Evolutionary conservation across 2,329 filamentous ascomycete genomes (phyloP), one percentile per base, ranked within the genome.

Genomic region (Phaeophleospora eucalypticola): DNA sequence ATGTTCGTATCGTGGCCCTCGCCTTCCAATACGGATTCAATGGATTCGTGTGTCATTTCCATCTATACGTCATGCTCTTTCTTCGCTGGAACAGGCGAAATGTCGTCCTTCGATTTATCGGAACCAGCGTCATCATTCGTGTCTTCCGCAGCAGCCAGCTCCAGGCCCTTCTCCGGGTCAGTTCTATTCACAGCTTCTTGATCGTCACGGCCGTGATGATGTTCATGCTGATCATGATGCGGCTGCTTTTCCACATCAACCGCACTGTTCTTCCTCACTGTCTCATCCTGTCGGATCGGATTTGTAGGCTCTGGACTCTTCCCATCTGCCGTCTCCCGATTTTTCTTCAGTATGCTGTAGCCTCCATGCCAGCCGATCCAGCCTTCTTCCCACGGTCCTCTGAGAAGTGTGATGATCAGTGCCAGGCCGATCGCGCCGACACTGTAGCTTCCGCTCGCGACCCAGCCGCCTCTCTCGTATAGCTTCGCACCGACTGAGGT

Each of bases 311-410:
- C 51, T 17, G 41, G 58, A 15, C 61, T 61, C 54, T 60, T 69
- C 15, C 69, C 70, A 61, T 72, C 69, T 18, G 67, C 67, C 58
- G 59, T 69, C 19, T 54, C 54, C 33, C 24, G 40, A 47, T 53
- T 64, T 59, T 67, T 70, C 64, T 71, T 74, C 48, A 48, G 59
- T 45, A 81, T 65, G 47, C 69, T 71, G 71, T 74, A 78, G 0
- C 80, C 80, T 1, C 80, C 80, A 15, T 63, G 64, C 81, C 81
- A 83, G 0, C 81, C 81, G 37, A 81, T 48, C 81, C 81, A 83
- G 0, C 75, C 66, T 21, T 67, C 69, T 61, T 81, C 79, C 66
- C 73, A 75, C 12, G 81, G 81, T 0, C 79, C 80, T 24, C 78
- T 68, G 2, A 56, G 46, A 10, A 67, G 59, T 42, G 73, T 57